A percentile compares a stretch with the other conserved stretches of the same genome.
These are phyloP conservation scores for Trematosphaeria pertusa DNA, from an alignment of 2,329 filamentous ascomycete genomes.

Conservation along the genomic window DNA sequence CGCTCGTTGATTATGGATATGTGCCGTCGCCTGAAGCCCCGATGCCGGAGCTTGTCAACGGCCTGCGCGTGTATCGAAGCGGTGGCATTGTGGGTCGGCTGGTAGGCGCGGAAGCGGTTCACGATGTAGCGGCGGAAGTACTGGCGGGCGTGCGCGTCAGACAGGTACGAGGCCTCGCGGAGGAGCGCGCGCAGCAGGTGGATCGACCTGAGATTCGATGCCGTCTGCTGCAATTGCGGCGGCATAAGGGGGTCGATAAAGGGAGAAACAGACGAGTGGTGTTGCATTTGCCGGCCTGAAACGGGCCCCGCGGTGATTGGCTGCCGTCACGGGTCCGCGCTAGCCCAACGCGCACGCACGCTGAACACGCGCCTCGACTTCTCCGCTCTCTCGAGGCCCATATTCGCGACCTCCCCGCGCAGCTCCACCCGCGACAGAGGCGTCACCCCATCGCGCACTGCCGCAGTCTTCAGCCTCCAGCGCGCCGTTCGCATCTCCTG, in stretches of 20 bases:
- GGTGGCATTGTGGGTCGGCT: constrained; percentile 34
- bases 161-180: constrained; percentile 66
- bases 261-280: constrained; percentile 20
- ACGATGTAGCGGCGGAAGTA: constrained; percentile 59
- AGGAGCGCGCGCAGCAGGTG: constrained; percentile 64
- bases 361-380: constrained; percentile 29
- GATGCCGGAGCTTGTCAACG: constrained; percentile 25
- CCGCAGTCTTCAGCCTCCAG: no score
- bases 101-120: constrained; percentile 56
- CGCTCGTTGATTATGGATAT: constrained; percentile 30
- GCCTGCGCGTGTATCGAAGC: constrained; percentile 21
- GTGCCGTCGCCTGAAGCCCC: constrained; percentile 29
- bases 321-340: not conserved
- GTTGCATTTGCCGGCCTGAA: constrained; percentile 22
- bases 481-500: not conserved
- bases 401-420: constrained; percentile 12
- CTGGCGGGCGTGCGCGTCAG: constrained; percentile 60
- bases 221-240: constrained; percentile 16
- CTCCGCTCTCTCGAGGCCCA: constrained; percentile 21
- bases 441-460: no score
- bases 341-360: constrained; percentile 11
- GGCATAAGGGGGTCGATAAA: no score
- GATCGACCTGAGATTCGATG: constrained; percentile 34
- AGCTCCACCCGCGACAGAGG: not conserved
- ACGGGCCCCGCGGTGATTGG: constrained; percentile 2